Conservation (phyloP, 306 rosid species). For the Inga laurina region DNA sequence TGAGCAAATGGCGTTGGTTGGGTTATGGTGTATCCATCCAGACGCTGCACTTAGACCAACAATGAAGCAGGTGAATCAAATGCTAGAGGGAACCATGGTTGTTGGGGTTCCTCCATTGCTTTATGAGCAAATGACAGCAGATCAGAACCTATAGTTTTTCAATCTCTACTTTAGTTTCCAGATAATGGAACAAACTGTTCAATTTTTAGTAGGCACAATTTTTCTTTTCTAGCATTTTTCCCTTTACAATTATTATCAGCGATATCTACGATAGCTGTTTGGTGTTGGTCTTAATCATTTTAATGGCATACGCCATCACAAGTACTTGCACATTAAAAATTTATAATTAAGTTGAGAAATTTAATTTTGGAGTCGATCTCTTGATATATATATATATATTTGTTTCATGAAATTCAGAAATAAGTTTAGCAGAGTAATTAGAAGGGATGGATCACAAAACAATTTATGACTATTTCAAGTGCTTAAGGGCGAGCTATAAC, state of each 20-base stretch:
- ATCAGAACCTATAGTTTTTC: constrained; percentile 18
- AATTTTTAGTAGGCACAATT: not conserved
- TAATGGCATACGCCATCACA: no score
- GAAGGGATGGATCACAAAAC: not conserved
- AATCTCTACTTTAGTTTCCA: not conserved
- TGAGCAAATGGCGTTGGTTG: constrained; percentile 45
- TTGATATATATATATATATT: no score
- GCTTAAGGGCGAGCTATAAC: not conserved
- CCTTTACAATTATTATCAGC: not conserved
- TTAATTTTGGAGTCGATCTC: not conserved
- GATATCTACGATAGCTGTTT: not conserved
- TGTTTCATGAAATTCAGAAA: not conserved
- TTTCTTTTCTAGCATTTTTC: not conserved
- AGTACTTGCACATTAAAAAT: no score
- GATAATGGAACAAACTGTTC: not conserved
- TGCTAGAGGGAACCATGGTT: constrained; percentile 39
- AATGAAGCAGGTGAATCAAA: constrained; percentile 44
- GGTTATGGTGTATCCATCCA: constrained; percentile 46
- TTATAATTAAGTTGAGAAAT: not conserved
- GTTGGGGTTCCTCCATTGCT: constrained; percentile 48
- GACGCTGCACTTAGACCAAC: constrained; percentile 38
- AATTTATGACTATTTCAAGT: not conserved
- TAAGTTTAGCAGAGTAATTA: not conserved
- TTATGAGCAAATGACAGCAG: constrained; percentile 20
- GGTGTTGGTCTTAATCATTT: not conserved